Conservation (phyloP, 2,329 filamentous ascomycete genomes). For the Apiospora koreana region DNA sequence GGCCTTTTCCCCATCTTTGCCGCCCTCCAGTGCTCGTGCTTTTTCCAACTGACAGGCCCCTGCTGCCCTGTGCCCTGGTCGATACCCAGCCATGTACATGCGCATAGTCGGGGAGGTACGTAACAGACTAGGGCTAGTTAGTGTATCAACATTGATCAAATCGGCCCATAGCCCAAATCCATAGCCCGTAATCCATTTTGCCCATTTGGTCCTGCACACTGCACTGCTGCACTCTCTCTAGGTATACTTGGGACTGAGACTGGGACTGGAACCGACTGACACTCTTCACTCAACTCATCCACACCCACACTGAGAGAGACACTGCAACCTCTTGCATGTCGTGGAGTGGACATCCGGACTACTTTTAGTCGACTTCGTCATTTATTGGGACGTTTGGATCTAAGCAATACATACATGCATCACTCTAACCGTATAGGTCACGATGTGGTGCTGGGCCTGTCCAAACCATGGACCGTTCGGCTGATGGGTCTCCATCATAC, state of each 20-base stretch:
- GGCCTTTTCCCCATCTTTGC: conserved; percentile 4
- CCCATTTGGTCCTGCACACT: no score
- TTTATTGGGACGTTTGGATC: conserved; percentile 26
- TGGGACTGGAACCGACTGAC: background rate
- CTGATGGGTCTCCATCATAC: conserved; percentile 6
- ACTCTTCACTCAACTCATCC: background rate
- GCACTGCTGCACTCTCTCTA: background rate
- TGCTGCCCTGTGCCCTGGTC: no score
- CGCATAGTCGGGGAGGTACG: background rate
- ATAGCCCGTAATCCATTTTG: background rate
- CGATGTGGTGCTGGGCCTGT: conserved; percentile 1
- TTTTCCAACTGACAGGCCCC: background rate
- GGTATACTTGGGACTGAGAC: background rate
- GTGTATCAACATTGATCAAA: conserved; percentile 3
- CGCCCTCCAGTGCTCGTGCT: conserved; percentile 7
- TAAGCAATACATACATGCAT: conserved; percentile 24
- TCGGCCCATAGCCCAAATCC: background rate
- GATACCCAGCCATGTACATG: background rate
- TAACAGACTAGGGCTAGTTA: conserved; percentile 3
- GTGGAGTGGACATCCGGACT: conserved; percentile 16
- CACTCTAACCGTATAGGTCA: conserved; percentile 6
- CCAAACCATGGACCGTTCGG: conserved; percentile 5
- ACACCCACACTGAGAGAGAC: background rate
- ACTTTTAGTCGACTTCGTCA: conserved; percentile 20
- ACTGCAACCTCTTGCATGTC: conserved; percentile 9